Conservation (phyloP, 352 stramenopile species). For the Globisporangium emineosum region DNA sequence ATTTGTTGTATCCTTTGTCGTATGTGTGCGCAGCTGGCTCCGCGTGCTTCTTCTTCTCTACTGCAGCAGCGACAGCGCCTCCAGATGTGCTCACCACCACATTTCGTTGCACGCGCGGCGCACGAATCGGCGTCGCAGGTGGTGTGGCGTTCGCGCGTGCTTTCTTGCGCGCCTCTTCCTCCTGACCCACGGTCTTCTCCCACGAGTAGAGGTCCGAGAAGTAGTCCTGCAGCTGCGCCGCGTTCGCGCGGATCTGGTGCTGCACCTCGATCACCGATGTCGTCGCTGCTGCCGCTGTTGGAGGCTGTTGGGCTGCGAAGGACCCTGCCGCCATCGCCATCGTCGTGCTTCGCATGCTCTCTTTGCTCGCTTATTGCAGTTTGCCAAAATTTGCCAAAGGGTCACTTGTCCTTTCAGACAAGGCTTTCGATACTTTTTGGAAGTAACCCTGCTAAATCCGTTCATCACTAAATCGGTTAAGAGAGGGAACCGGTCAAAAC, state of each 20-base stretch:
- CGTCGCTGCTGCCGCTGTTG: background rate
- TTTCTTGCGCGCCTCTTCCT: slow-evolving; percentile 42
- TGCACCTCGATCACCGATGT: slow-evolving; percentile 58
- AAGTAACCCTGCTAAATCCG: background rate
- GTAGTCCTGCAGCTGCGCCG: slow-evolving; percentile 74
- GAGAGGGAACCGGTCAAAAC: background rate
- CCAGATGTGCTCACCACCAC: background rate
- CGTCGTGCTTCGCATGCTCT: background rate
- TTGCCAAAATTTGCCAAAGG: background rate
- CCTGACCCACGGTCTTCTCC: slow-evolving; percentile 67
- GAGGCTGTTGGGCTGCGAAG: background rate
- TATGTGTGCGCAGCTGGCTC: slow-evolving; percentile 73
- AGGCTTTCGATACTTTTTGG: slow-evolving; percentile 6
- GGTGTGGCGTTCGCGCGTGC: slow-evolving; percentile 2
- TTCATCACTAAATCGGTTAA: background rate
- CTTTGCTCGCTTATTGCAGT: background rate
- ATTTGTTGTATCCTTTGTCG: slow-evolving; percentile 90
- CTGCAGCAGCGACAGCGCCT: background rate
- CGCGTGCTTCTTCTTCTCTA: slow-evolving; percentile 22
- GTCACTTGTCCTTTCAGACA: background rate
- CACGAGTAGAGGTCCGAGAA: slow-evolving; percentile 74
- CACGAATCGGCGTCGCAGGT: background rate
- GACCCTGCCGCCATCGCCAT: slow-evolving; percentile 5
- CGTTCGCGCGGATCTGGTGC: slow-evolving; percentile 81
- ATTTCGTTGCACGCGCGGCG: slow-evolving; percentile 21